Base-by-base conservation (phyloP, 305 asterid species). In the Fraxinus sp. region DNA sequence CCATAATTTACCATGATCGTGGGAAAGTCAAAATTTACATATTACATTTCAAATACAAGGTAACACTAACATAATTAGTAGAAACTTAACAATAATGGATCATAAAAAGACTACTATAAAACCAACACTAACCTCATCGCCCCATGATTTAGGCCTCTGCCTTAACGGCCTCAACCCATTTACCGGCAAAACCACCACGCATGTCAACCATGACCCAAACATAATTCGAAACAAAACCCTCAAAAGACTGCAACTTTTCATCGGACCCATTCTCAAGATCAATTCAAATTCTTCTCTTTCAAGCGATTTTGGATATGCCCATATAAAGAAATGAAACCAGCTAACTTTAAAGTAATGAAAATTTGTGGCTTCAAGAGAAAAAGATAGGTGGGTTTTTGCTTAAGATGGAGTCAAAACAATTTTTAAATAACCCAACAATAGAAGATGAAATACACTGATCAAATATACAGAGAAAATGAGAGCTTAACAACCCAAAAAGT, bases 131-230 rank as follows among this genome's bases (percentile, higher is more conserved):
- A 94, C 99, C 97, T 95, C 98, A 81, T 95, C 99, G 39, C 98
- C 94, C 99, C 98, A 95, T 4, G 97, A 88, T 79, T 87, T 90
- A 75, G 87, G 82, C 87, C 91, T 87, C 90, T 95, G 96, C 88
- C 97, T 90, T 68, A 95, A 87, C 76, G 99, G 99, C 80, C 99
- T 93, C 39, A 95, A 86, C 28, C 93, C 92, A 80, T 85, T 82
- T 28, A 87, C 98, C 16, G 97, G 93, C 76, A 79, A 83, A 62
- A 82, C 78, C 83, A 83, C 87, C 77, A 79, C 62, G 20, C 83
- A 86, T 84, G 88, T 22, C 46, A 86, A 84, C 91, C 91, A 92
- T 41, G 88, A 89, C 76, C 91, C 94, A 33, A 88, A 86, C 8
- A 87, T 77, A 84, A 88, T 57, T 74, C 89, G 87, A 62, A 83